Conservation (phyloP, 2,329 filamentous ascomycete genomes). For the Fusarium sp. region DNA sequence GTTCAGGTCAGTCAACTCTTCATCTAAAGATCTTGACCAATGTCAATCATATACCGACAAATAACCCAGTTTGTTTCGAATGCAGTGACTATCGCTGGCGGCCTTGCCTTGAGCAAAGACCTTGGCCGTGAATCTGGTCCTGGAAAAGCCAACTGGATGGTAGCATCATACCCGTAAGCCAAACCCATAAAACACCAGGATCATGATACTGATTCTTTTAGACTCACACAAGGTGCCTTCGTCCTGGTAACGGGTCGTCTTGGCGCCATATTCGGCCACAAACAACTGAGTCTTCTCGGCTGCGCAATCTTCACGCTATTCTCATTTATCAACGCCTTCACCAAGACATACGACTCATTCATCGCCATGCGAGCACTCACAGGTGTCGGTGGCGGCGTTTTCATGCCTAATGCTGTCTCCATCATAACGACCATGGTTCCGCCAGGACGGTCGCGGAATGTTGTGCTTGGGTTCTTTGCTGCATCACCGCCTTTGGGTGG, state of each 20-base stretch:
- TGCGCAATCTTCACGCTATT: constrained; percentile 56
- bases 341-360: constrained; percentile 56
- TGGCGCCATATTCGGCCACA: constrained; percentile 65
- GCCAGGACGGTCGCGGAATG: constrained; percentile 53
- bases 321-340: constrained; percentile 59
- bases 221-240: constrained; percentile 63
- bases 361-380: constrained; percentile 58
- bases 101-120: constrained; percentile 8
- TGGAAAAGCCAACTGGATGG: constrained; percentile 25
- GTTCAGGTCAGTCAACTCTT: not conserved
- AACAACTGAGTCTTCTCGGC: constrained; percentile 57
- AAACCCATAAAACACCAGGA: rapidly evolving
- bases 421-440: constrained; percentile 61
- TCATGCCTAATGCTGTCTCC: constrained; percentile 66
- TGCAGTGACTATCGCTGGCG: constrained; percentile 4
- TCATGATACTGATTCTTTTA: constrained; percentile 21
- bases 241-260: constrained; percentile 64
- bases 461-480: constrained; percentile 34
- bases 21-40: rapidly evolving
- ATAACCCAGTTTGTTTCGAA: constrained; percentile 7
- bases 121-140: constrained; percentile 16
- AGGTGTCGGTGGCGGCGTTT: constrained; percentile 60
- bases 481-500: constrained; percentile 55
- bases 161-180: constrained; percentile 19
- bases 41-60: not conserved